Evolutionary conservation across 2,329 filamentous ascomycete genomes (phyloP).

Genomic region (Dendryphion nanum): DNA sequence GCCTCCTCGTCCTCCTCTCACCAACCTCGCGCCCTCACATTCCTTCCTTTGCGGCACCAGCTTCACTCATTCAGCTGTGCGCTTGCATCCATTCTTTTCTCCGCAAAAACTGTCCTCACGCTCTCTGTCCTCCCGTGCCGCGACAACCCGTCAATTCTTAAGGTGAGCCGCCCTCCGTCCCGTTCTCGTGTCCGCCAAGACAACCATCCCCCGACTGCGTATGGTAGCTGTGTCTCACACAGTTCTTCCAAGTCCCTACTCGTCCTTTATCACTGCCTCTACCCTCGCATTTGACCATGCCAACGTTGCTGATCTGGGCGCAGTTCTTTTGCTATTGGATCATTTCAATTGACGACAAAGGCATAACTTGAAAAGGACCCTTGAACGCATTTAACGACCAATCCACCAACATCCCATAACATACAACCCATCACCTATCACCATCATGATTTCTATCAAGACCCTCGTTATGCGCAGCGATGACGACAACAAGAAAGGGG

Average conservation of each 20-base stretch:
- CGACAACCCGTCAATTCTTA: too few relatives aligned
- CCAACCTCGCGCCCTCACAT: slow-evolving; percentile 18
- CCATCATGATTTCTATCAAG: slow-evolving; percentile 44
- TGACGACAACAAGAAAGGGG: slow-evolving; percentile 43
- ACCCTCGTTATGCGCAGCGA: slow-evolving; percentile 50
- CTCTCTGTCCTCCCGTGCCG: too few relatives aligned
- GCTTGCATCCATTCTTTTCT: slow-evolving; percentile 48
- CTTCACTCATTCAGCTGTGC: slow-evolving; percentile 66
- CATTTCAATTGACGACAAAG: slow-evolving; percentile 4
- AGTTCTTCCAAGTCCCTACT: neutral
- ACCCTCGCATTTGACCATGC: neutral
- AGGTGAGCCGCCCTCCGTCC: slow-evolving; percentile 27
- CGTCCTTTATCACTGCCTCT: neutral
- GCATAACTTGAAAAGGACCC: slow-evolving; percentile 15
- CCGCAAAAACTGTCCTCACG: too few relatives aligned
- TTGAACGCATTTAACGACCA: slow-evolving; percentile 13
- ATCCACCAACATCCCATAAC: slow-evolving; percentile 10
- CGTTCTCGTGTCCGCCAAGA: slow-evolving; percentile 19
- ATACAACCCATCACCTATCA: too few relatives aligned
- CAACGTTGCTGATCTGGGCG: neutral
- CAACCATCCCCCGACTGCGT: too few relatives aligned
- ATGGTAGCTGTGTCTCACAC: too few relatives aligned
- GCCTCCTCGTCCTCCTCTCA: slow-evolving; percentile 1
- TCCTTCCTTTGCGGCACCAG: slow-evolving; percentile 44
- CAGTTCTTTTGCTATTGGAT: slow-evolving; percentile 28